Base-by-base conservation (phyloP, 331 rosid species). In the Rosa hybrid region DNA sequence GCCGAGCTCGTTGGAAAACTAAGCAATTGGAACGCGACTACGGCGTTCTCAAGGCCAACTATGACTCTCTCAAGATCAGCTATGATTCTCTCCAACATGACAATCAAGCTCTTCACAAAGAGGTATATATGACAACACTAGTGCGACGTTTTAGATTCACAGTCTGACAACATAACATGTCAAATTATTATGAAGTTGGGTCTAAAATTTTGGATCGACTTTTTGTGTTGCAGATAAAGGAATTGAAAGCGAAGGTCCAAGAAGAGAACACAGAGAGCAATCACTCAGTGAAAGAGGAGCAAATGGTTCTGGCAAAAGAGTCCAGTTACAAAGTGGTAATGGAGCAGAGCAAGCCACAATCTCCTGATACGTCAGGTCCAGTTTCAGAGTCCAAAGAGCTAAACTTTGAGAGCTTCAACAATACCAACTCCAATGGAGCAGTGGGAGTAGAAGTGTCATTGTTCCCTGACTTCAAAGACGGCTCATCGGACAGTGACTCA, bases 1-100 rank as follows among this genome's bases (percentile, higher is more conserved):
- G 98, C 50, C 86, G 98, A 6, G 98, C 98, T 20, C 82, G 98
- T 7, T 94, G 97, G 96, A 94, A 94, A 73, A 94, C 98, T 27
- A 94, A 94, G 87, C 97, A 94, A 51, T 83, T 94, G 67, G 98
- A 94, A 67, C 86, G 98, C 76, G 98, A 94, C 21, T 92, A 90
- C 6, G 94, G 94, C 20, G 87, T 88, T 48, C 96, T 94, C 70
- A 92, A 90, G 81, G 85, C 89, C 78, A 90, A 68, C 80, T 88
- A 85, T 17, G 98, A 92, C 2, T 25, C 89, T 6, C 94, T 94
- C 54, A 89, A 92, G 79, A 79, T 82, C 27, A 87, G 75, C 80
- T 86, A 6, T 8, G 96, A 91, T 0, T 1, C 84, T 38, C 90
- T 94, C 21, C 91, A 89, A 74, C 94, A 81, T 2, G 94, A 92